Conservation (phyloP, 2,329 filamentous ascomycete genomes). For the Chrysoporthe puriensis region DNA sequence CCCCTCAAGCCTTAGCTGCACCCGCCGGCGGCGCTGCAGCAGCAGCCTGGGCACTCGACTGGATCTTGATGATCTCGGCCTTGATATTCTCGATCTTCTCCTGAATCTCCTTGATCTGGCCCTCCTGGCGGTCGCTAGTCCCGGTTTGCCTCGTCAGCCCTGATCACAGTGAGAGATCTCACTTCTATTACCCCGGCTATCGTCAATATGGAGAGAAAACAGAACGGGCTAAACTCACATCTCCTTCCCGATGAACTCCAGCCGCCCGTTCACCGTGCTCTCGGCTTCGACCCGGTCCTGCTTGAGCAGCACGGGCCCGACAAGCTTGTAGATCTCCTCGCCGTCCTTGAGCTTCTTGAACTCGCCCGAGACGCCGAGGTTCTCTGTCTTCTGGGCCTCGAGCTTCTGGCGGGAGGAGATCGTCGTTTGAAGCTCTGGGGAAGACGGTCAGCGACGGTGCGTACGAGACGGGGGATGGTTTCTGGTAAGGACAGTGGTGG, state of each 20-base stretch:
- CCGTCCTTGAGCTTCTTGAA: conserved; percentile 78
- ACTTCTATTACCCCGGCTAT: no score
- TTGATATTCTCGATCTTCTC: conserved; percentile 63
- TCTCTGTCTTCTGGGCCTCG: conserved; percentile 93
- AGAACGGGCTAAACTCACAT: conserved; percentile 64
- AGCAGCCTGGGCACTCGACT: conserved; percentile 46
- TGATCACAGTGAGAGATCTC: background rate
- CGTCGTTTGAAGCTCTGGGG: conserved; percentile 77
- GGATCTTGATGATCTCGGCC: conserved; percentile 61
- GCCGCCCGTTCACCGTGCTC: conserved; percentile 83
- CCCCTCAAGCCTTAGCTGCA: conserved; percentile 36
- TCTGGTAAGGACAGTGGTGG: background rate
- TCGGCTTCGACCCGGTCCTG: conserved; percentile 91
- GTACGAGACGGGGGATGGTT: background rate
- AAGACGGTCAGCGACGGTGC: background rate
- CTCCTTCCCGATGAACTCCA: conserved; percentile 93
- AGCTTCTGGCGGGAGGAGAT: conserved; percentile 86
- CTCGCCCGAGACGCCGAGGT: conserved; percentile 86
- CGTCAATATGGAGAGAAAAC: background rate
- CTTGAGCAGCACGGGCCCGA: conserved; percentile 90
- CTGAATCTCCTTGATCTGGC: conserved; percentile 58
- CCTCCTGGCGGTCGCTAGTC: conserved; percentile 45
- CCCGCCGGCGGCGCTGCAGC: conserved; percentile 35
- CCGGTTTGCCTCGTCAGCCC: conserved; percentile 32
- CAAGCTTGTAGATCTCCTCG: conserved; percentile 93